Evolutionary conservation across 192 early-diverging fungal genomes (phyloP).

Genomic region (Coemansia guatemalensis): DNA sequence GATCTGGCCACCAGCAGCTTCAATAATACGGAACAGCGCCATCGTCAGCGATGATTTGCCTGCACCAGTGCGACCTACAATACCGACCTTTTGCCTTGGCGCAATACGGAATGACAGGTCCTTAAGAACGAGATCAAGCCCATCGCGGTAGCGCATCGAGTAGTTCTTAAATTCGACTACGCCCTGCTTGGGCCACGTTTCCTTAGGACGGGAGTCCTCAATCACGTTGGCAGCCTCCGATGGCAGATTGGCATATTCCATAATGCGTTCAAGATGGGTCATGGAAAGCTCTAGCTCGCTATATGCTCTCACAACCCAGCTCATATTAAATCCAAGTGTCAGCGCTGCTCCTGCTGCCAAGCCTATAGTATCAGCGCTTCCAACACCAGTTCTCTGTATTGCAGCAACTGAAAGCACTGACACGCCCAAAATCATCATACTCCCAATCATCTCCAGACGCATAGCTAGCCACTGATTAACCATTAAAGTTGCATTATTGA

Average conservation of each 20-base stretch:
- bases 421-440: not conserved
- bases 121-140: constrained; percentile 75
- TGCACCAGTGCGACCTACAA: too few species aligned
- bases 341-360: constrained; percentile 1
- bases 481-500: not conserved
- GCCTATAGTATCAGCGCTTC: constrained; percentile 5
- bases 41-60: too few species aligned
- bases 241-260: constrained; percentile 1
- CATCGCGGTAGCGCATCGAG: too few species aligned
- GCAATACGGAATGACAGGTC: constrained; percentile 34
- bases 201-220: not conserved
- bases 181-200: not conserved
- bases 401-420: not conserved
- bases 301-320: not conserved
- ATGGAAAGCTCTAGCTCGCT: not conserved
- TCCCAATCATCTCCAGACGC: not conserved
- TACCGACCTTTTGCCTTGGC: constrained; percentile 52
- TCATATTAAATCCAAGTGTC: not conserved
- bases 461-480: constrained; percentile 1
- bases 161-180: constrained; percentile 13
- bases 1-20: too few species aligned
- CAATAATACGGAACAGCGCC: too few species aligned
- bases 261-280: constrained; percentile 9
- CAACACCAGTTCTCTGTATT: not conserved
- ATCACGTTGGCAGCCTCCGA: not conserved